These are phyloP conservation scores for Paraglomus brasilianum DNA, from an alignment of 192 early-diverging fungal genomes.

Conservation along the genomic window DNA sequence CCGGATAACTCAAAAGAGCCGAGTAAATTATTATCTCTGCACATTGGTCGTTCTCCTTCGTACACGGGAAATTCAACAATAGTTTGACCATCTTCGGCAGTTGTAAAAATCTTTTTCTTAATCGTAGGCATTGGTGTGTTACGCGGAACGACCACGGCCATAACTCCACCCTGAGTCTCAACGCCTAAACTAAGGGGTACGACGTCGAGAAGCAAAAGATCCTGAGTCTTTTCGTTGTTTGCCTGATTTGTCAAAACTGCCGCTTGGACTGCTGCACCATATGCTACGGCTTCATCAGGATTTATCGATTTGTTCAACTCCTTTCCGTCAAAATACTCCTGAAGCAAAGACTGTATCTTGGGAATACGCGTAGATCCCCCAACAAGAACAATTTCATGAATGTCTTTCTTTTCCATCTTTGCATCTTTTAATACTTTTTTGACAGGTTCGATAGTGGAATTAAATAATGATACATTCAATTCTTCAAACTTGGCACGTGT, in stretches of 20 bases:
- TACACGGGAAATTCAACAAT: conserved; percentile 82
- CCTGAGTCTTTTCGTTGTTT: conserved; percentile 59
- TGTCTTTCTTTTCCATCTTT: conserved; percentile 68
- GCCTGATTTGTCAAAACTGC: conserved; percentile 72
- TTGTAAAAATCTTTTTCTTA: conserved; percentile 81
- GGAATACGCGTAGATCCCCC: conserved; percentile 94
- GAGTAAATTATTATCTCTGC: conserved; percentile 89
- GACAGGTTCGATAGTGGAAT: conserved; percentile 87
- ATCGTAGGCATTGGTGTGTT: conserved; percentile 82
- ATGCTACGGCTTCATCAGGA: conserved; percentile 94
- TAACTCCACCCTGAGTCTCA: conserved; percentile 83
- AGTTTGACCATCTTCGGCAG: conserved; percentile 80
- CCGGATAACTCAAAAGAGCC: conserved; percentile 81
- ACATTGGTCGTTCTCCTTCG: conserved; percentile 85
- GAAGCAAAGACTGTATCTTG: conserved; percentile 79
- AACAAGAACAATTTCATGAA: conserved; percentile 80
- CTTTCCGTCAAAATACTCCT: conserved; percentile 80
- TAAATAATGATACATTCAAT: conserved; percentile 85
- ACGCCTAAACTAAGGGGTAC: conserved; percentile 83
- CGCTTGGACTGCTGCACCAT: conserved; percentile 90
- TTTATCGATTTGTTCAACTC: conserved; percentile 86
- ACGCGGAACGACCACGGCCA: conserved; percentile 80
- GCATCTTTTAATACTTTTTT: conserved; percentile 88
- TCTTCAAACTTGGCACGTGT: conserved; percentile 97
- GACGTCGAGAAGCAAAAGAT: conserved; percentile 81